Conservation (phyloP, 2,329 filamentous ascomycete species). For the Microsporum canis region DNA sequence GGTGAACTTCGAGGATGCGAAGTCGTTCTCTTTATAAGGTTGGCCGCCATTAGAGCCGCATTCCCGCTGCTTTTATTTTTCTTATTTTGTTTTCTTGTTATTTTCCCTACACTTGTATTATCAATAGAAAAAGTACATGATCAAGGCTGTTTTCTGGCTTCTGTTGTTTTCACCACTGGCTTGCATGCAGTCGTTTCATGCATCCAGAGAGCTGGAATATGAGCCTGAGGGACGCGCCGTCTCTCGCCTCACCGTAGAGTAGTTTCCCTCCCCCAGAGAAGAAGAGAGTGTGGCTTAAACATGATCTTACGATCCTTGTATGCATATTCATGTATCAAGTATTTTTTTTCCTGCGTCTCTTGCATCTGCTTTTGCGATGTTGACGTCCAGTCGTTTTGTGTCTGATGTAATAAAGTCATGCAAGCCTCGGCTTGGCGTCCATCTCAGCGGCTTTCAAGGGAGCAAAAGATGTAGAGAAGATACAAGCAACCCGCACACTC, state of each 20-base stretch:
- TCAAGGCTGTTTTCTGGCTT: background rate
- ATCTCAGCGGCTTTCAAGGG: background rate
- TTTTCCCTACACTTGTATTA: background rate
- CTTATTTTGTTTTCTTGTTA: background rate
- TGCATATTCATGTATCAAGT: background rate
- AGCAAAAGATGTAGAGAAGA: too few relatives aligned
- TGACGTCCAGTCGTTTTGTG: background rate
- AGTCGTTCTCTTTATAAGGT: background rate
- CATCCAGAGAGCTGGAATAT: background rate
- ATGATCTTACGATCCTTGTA: background rate
- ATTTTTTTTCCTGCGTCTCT: background rate
- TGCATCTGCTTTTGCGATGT: background rate
- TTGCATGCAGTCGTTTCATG: background rate
- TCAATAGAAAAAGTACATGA: background rate
- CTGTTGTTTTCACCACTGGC: background rate
- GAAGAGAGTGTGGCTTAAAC: background rate
- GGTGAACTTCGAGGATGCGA: background rate
- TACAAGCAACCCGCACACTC: background rate
- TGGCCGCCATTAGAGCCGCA: conserved; percentile 1
- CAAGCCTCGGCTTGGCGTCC: background rate
- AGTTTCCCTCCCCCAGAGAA: too few relatives aligned
- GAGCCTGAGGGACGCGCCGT: too few relatives aligned
- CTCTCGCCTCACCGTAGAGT: too few relatives aligned
- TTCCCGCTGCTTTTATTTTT: background rate
- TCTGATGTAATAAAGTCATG: background rate